Evolutionary conservation across 768 basidiomycete species (phyloP), one percentile per base, ranked within the genome.

Genomic region (Trametes maxima): DNA sequence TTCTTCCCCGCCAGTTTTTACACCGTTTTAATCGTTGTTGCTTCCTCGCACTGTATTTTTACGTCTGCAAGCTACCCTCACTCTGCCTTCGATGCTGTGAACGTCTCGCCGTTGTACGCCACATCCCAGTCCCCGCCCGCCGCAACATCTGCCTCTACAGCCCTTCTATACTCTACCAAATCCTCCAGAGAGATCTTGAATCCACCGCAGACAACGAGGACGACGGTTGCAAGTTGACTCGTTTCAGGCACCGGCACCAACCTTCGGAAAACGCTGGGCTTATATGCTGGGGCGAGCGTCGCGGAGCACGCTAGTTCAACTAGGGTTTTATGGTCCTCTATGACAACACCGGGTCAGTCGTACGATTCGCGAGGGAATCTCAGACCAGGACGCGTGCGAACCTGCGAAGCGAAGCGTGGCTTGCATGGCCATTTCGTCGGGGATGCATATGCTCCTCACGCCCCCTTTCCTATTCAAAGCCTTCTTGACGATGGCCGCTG

Each of bases 291-390:
- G 1, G 82, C 78, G 8, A 93, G 77, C 3, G 90, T 85, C 8
- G 87, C 85, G 5, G 89, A 79, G 64, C 90, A 91, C 1, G 91
- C 87, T 22, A 92, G 77, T 66, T 93, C 90, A 11, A 89, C 83
- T 24, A 92, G 76, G 57, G 86, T 75, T 71, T 89, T 90, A 68
- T 92, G 90, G 60, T 90, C 88, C 63, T 89, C 90, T 89, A 65
- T 48, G 57, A 25, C 21, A 35, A 60, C 11, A 42, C 11, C 21
- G 14, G 28, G 52, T 35, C 35, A 56, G 19, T 21, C 16, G 28
- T 33, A 8, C 40, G 46, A 25, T 52, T 10, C 8, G 19, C 47
- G 1, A 17, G n/a, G 16, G 43, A 19, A 13, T 22, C 37, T 40
- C 22, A 40, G 45, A 33, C 5, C 17, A 11, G 50, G 5, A 4